Conservation (phyloP, 345 rosid genomes). For the Boechera retrofracta region DNA sequence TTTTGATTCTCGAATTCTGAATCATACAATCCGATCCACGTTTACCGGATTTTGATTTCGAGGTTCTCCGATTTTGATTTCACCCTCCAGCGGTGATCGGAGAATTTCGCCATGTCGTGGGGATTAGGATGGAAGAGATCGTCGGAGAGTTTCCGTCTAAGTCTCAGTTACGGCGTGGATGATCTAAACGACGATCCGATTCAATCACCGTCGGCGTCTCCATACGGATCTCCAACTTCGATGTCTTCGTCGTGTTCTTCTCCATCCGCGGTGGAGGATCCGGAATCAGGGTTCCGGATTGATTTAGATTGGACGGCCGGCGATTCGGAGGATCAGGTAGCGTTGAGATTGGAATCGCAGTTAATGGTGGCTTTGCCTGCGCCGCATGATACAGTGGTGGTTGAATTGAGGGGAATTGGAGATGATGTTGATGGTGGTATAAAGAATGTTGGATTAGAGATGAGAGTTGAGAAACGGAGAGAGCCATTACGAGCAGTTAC, state of each 20-base stretch:
- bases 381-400: conserved; percentile 78
- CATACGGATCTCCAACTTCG: conserved; percentile 52
- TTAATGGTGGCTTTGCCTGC: conserved; percentile 90
- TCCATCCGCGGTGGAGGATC: conserved; percentile 58
- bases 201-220: conserved; percentile 53
- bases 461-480: conserved; percentile 85
- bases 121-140: conserved; percentile 97
- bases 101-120: conserved; percentile 75
- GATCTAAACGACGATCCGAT: conserved; percentile 59
- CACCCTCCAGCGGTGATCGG: conserved; percentile 36
- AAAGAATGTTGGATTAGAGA: conserved; percentile 61
- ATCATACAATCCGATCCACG: conserved; percentile 17
- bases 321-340: conserved; percentile 94
- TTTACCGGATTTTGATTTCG: not conserved
- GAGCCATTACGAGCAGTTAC: conserved; percentile 75
- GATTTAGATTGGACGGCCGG: conserved; percentile 93
- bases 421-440: conserved; percentile 40
- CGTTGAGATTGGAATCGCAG: conserved; percentile 84
- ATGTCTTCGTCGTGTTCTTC: conserved; percentile 46
- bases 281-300: conserved; percentile 66
- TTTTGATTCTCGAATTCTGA: not conserved
- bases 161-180: conserved; percentile 74
- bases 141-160: conserved; percentile 77
- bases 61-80: conserved; percentile 26
- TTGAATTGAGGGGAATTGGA: conserved; percentile 52